phyloP scores from a whole-genome alignment of 176 grass and related monocot species.

The Rhynchospora pubera region DNA sequence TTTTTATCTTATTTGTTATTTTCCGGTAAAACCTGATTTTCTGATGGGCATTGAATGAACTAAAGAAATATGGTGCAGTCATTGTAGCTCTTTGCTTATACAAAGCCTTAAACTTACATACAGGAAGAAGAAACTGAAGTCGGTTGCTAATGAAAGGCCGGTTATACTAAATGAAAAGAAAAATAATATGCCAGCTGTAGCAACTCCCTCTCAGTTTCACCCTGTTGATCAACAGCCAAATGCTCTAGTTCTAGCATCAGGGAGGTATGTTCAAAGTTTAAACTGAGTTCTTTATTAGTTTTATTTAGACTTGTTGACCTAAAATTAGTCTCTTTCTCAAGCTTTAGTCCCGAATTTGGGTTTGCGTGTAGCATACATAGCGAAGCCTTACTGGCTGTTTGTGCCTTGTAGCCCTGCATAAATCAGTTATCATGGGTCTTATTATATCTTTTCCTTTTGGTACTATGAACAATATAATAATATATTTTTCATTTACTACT shows the following conservation, averaged over 20 bases:
- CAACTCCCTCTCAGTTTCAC: constrained; percentile 1
- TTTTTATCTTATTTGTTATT: constrained; percentile 1
- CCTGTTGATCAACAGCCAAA: background rate
- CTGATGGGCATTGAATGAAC: background rate
- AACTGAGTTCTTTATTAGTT: background rate
- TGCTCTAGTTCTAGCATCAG: background rate
- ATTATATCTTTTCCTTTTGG: background rate
- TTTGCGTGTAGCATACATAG: background rate
- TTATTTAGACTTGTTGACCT: background rate
- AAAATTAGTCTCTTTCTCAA: background rate
- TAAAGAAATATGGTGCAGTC: background rate
- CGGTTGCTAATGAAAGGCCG: background rate
- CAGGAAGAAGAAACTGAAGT: constrained; percentile 13
- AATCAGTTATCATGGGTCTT: background rate
- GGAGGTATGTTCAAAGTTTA: constrained; percentile 5
- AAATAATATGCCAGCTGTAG: background rate
- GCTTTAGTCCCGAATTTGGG: background rate
- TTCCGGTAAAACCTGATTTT: background rate
- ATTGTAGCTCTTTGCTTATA: background rate
- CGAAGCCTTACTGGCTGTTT: background rate
- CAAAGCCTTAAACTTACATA: background rate
- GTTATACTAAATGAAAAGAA: background rate
- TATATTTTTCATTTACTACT: background rate
- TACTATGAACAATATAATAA: background rate
- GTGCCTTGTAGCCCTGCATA: background rate